Evolutionary conservation across 768 basidiomycete species (phyloP).

Genomic region (Amanita inopinata): DNA sequence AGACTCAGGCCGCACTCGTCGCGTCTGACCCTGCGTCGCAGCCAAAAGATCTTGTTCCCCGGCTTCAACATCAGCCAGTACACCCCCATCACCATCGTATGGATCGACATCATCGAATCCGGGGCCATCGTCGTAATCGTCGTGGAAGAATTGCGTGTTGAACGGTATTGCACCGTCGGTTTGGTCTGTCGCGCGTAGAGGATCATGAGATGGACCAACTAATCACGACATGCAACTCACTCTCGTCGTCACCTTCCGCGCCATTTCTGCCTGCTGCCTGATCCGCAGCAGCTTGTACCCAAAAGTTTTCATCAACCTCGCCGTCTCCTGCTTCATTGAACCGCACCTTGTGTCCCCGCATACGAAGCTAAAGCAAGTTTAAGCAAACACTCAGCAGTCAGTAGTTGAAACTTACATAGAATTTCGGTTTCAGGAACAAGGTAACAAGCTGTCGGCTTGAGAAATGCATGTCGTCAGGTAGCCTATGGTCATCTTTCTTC

Average conservation of each 20-base stretch:
- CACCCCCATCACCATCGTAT: conserved; percentile 36
- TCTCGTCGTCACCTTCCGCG: conserved; percentile 50
- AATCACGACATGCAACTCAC: conserved; percentile 28
- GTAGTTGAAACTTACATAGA: conserved; percentile 50
- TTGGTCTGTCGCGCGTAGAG: conserved; percentile 17
- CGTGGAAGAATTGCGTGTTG: conserved; percentile 95
- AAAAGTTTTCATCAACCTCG: conserved; percentile 93
- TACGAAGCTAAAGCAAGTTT: conserved; percentile 53
- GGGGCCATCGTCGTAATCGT: conserved; percentile 75
- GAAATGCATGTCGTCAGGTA: conserved; percentile 99
- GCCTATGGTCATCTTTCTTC: conserved; percentile 62
- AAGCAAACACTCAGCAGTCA: conserved; percentile 1
- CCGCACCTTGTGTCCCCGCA: conserved; percentile 65
- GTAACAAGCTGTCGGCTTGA: conserved; percentile 83
- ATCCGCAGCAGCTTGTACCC: conserved; percentile 90
- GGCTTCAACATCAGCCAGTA: conserved; percentile 37
- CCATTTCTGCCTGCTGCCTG: conserved; percentile 45
- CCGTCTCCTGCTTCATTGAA: conserved; percentile 62
- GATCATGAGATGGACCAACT: neutral
- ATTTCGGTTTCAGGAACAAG: conserved; percentile 93
- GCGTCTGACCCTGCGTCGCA: conserved; percentile 64
- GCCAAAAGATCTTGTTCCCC: conserved; percentile 86
- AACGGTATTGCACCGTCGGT: conserved; percentile 65
- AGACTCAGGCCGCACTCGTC: conserved; percentile 75
- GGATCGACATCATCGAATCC: conserved; percentile 53